Evolutionary conservation across 2,329 filamentous ascomycete species (phyloP), one percentile per base, ranked within the genome.

Genomic region (Graphilbum ipis-grandicollis): DNA sequence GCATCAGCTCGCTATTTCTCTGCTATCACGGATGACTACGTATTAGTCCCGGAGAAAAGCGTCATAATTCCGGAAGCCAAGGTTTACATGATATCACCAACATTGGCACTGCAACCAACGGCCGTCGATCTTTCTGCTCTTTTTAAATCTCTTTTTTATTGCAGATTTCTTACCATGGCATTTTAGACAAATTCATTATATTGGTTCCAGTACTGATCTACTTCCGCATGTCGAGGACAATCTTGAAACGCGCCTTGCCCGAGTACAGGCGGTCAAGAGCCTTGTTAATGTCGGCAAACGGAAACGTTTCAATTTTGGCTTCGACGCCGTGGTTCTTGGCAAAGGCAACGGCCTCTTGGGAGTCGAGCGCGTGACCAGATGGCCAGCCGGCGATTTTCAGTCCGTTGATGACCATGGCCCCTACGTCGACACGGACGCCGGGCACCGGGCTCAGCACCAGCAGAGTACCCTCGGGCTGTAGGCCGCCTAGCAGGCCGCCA

Each of bases 301-400:
- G 63, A 49, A 71, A 82, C 46, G 60, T 72, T 60, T 82, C 68
- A 21, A 78, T 56, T 52, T 80, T 60, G 36, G 76, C 78, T 53
- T 69, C 67, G 44, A 84, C 65, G 5, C 60, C 60, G 45, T 81
- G 72, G 14, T 60, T 54, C 40, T 63, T 56, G 0, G 77, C 67
- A 48, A 84, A 84, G 3, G 60, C 60, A 36, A 84, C 65, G 41
- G 79, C 75, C 46, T 80, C 71, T 47, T 75, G 68, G 38, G 66
- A 63, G 42, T 81, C 69, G 33, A 72, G 58, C 1, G 75, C 63
- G 29, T 79, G 65, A 0, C 76, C 77, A 18, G 69, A 68, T 0
- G 79, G 63, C 53, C 66, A 74, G 9, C 75, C 75, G 43, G 73
- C 64, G 2, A 90, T 59, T 3, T 65, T 70, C 14, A 73, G 55